Evolutionary conservation across 345 rosid species (phyloP), one percentile per base, ranked within the genome.

Genomic region (Excoecaria cochinchinensis): DNA sequence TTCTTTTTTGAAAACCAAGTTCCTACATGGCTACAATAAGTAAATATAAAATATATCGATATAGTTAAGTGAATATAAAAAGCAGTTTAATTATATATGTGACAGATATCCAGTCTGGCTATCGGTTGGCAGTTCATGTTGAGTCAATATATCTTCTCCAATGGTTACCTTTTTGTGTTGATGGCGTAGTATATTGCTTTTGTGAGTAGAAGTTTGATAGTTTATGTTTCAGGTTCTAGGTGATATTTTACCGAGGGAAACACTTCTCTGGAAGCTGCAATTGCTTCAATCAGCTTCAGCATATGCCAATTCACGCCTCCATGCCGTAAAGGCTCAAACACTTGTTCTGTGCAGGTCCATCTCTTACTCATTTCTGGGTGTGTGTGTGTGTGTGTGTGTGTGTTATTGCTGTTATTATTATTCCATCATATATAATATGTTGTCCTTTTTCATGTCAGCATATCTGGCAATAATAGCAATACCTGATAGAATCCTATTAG

Each of bases 211-310:
- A 77, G 52, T 76, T 44, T 78, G 71, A 74, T 67, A 44, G 58
- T 76, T 67, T 79, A 62, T 67, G 42, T 80, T 64, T 71, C 90
- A 94, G 97, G 85, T 84, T 78, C 84, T 91, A 59, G 74, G 82
- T 74, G 87, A 85, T 74, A 79, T 89, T 59, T 79, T 91, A 56
- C 89, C 95, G 0, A 90, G 82, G 81, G 89, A 87, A 63, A 89
- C 97, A 22, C 86, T 94, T 81, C 80, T 78, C 6, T 94, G 97
- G 98, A 92, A 90, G 86, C 86, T 94, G 74, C 82, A 82, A 63
- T 71, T 94, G 85, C 89, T 93, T 69, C 85, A 89, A 77, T 79
- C 86, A 13, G 94, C 93, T 74, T 81, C 90, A 52, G 78, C 83
- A 72, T 89, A 78, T 78, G 83, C 90, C 73, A 93, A 91, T 79